Conservation (phyloP, 1,284 basidiomycete genomes). For the Boletus semigastroideus region DNA sequence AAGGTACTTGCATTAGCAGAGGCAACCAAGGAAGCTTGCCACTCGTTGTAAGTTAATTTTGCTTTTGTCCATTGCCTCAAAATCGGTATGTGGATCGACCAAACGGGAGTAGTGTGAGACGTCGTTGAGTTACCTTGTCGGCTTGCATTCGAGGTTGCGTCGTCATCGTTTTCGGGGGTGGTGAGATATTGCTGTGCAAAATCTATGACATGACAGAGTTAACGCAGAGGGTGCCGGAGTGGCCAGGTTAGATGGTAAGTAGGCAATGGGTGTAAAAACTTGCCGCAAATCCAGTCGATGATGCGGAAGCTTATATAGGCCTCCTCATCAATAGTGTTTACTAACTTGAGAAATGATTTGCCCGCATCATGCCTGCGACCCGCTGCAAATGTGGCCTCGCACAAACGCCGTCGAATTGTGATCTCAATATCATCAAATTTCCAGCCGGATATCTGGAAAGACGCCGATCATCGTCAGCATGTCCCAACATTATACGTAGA, state of each 20-base stretch:
- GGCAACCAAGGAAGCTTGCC: not conserved
- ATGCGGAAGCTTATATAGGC: not conserved
- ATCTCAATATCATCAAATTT: not conserved
- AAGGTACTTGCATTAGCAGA: not conserved
- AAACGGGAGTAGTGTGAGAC: no score
- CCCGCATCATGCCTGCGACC: not conserved
- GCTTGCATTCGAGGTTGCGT: not conserved
- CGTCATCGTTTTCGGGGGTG: not conserved
- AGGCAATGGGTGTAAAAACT: not conserved
- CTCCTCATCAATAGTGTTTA: not conserved
- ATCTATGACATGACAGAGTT: not conserved
- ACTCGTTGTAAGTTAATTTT: not conserved
- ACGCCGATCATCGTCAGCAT: no score
- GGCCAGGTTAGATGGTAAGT: no score
- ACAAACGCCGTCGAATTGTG: not conserved
- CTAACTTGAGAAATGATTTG: not conserved
- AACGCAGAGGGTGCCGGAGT: no score
- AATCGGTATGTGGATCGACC: not conserved
- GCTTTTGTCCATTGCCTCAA: not conserved
- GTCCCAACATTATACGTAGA: no score
- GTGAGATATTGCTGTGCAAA: not conserved
- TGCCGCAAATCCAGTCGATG: not conserved
- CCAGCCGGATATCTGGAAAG: not conserved
- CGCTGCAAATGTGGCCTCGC: not conserved
- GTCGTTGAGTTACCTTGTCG: not conserved